Conservation (phyloP, 495 filamentous ascomycete genomes). For the Neurospora hispaniola region DNA sequence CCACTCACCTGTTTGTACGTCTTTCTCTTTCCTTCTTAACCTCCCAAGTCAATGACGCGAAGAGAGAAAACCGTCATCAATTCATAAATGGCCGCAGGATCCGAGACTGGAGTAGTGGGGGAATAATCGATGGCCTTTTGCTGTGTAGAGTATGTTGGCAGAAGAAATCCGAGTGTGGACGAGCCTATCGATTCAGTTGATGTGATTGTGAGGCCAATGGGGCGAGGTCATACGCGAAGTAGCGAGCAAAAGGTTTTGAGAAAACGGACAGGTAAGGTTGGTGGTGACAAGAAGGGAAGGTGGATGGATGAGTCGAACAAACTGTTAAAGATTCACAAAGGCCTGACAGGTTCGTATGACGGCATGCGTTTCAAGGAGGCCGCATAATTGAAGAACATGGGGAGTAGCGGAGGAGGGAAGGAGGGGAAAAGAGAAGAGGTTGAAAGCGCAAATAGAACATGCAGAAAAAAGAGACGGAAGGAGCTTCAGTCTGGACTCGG, state of each 20-base stretch:
- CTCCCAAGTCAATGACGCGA: background rate
- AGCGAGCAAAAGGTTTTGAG: background rate
- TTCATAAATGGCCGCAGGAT: background rate
- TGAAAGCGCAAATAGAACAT: background rate
- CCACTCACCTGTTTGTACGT: background rate
- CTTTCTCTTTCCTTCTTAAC: background rate
- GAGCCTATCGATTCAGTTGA: background rate
- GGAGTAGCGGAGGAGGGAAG: background rate
- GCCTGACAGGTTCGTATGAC: background rate
- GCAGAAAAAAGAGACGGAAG: background rate
- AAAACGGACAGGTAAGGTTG: background rate
- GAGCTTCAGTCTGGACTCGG: background rate
- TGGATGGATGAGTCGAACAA: background rate
- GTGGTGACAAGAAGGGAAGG: background rate
- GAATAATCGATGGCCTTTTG: background rate
- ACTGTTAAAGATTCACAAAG: background rate
- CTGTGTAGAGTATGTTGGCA: background rate
- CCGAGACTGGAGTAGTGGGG: background rate
- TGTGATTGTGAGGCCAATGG: background rate
- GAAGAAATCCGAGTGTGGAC: background rate
- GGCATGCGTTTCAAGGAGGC: background rate
- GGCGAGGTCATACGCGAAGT: background rate
- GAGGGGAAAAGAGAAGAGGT: background rate
- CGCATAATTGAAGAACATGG: background rate
- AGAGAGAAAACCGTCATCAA: background rate